Conservation (phyloP, 2,329 filamentous ascomycete species). For the Ophiostoma piceae region DNA sequence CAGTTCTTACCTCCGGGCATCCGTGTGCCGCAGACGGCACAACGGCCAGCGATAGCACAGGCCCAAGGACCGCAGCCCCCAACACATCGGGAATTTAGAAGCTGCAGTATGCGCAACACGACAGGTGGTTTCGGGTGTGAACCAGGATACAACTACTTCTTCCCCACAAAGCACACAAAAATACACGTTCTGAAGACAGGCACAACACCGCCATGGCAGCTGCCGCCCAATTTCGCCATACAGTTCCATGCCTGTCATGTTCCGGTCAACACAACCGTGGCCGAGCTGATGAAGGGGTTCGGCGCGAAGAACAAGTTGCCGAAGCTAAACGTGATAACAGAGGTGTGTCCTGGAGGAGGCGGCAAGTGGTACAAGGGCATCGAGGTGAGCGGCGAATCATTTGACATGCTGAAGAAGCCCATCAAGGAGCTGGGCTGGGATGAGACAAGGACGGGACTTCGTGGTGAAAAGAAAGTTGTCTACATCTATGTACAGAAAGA, state of each 20-base stretch:
- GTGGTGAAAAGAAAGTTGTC: conserved; percentile 49
- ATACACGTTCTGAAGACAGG: conserved; percentile 52
- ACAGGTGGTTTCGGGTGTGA: conserved; percentile 55
- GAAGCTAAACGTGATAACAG: conserved; percentile 53
- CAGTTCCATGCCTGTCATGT: conserved; percentile 49
- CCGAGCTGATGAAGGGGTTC: conserved; percentile 54
- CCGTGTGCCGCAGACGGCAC: conserved; percentile 28
- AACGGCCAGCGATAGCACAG: conserved; percentile 21
- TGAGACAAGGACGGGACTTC: conserved; percentile 42
- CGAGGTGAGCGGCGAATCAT: conserved; percentile 47
- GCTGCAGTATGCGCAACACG: conserved; percentile 51
- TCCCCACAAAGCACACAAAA: conserved; percentile 53
- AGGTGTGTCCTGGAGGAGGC: conserved; percentile 50
- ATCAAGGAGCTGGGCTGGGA: conserved; percentile 58
- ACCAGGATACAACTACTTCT: conserved; percentile 60
- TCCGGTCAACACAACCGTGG: conserved; percentile 48
- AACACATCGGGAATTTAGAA: conserved; percentile 44
- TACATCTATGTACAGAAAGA: conserved; percentile 56
- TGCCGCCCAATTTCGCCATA: conserved; percentile 40
- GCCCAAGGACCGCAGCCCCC: conserved; percentile 40
- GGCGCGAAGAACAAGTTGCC: conserved; percentile 48
- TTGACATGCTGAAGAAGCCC: conserved; percentile 44
- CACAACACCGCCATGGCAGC: conserved; percentile 49
- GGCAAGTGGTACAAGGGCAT: conserved; percentile 57
- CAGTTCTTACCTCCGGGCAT: background rate